Conservation (phyloP, 345 rosid species). For the Lepidium sativum region DNA sequence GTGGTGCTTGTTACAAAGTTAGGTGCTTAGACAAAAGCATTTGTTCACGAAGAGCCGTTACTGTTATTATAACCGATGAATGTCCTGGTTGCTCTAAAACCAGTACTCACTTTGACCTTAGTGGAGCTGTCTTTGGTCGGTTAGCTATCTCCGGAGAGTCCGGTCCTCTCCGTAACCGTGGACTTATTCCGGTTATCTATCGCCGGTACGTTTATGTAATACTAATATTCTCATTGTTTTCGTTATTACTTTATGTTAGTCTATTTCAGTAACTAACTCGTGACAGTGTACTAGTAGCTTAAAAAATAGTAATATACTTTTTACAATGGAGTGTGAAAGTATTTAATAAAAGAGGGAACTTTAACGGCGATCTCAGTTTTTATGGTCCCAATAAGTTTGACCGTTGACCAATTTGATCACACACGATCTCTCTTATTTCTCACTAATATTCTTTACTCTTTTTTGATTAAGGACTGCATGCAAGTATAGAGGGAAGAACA, state of each 20-base stretch:
- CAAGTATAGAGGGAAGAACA: conserved; percentile 68
- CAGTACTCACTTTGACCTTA: conserved; percentile 80
- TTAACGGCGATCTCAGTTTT: conserved; percentile 13
- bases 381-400: conserved; percentile 18
- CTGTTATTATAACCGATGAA: conserved; percentile 85
- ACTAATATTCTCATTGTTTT: not conserved
- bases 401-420: conserved; percentile 18
- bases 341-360: conserved; percentile 3
- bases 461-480: conserved; percentile 60
- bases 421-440: not conserved
- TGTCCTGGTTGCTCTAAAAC: conserved; percentile 75
- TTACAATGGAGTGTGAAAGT: not conserved
- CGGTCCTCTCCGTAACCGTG: conserved; percentile 73
- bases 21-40: conserved; percentile 63
- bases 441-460: not conserved
- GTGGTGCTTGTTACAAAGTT: conserved; percentile 92
- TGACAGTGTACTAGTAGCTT: conserved; percentile 17
- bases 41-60: conserved; percentile 85
- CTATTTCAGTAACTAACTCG: conserved; percentile 16
- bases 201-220: conserved; percentile 42
- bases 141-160: conserved; percentile 76
- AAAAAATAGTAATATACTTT: not conserved
- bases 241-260: not conserved
- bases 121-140: conserved; percentile 90
- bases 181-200: conserved; percentile 58